phyloP scores from a whole-genome alignment of 805 yeast species.

The Nakazawaea anatomiae region DNA sequence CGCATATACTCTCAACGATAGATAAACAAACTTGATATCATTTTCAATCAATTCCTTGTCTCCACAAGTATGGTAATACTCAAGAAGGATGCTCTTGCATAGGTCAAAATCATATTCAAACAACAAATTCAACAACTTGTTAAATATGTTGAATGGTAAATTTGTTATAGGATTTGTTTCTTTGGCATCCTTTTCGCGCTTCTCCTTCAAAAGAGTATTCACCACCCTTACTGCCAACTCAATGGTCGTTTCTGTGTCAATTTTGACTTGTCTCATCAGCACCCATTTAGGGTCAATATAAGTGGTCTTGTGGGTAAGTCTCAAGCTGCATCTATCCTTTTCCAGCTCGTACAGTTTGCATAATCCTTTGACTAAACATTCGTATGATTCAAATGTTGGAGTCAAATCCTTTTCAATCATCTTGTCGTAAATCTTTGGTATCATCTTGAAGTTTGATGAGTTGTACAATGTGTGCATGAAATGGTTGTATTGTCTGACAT shows the following conservation, averaged over 20 bases:
- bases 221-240: slow-evolving; percentile 6
- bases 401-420: slow-evolving; percentile 25
- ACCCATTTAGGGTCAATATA: neutral
- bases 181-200: neutral
- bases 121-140: neutral
- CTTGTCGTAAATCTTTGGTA: slow-evolving; percentile 27
- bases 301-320: neutral
- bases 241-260: neutral
- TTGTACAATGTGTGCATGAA: slow-evolving; percentile 16
- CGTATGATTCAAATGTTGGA: slow-evolving; percentile 25
- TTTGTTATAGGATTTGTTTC: neutral
- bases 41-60: slow-evolving; percentile 4
- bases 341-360: slow-evolving; percentile 1
- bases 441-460: slow-evolving; percentile 9
- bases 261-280: neutral
- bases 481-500: slow-evolving; percentile 16
- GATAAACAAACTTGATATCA: neutral
- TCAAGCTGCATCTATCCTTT: neutral
- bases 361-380: slow-evolving; percentile 26
- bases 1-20: slow-evolving; percentile 8
- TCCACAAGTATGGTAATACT: slow-evolving; percentile 3
- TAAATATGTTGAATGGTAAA: slow-evolving; percentile 4
- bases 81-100: neutral
- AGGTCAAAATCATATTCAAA: neutral
- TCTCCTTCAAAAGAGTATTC: slow-evolving; percentile 6